A percentile compares a stretch with the other conserved stretches of the same genome.
Conservation (phyloP, 202 grass and related monocot genomes). For the Schoenoplectus tabernaemontani region DNA sequence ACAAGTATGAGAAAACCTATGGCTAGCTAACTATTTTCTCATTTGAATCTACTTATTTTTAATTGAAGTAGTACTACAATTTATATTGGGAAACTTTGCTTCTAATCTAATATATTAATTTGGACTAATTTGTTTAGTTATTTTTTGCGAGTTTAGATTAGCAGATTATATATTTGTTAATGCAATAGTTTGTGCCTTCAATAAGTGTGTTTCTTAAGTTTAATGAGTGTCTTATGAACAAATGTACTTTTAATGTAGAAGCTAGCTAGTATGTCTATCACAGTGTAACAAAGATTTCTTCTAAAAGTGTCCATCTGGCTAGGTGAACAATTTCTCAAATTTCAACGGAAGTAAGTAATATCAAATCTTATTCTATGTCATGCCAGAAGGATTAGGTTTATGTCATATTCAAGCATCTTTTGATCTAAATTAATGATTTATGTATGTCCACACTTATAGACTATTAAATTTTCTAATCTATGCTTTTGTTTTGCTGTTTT, state of each 20-base stretch:
- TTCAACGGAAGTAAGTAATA: not conserved
- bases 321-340: constrained; percentile 4
- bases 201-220: too few relatives aligned
- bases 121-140: not conserved
- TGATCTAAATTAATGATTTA: not conserved
- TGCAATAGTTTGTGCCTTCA: not conserved
- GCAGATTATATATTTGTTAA: not conserved
- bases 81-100: too few relatives aligned
- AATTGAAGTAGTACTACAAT: too few relatives aligned
- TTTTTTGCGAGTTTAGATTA: not conserved
- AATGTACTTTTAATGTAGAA: not conserved
- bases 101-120: too few relatives aligned
- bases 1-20: constrained; percentile 39
- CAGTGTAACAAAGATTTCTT: not conserved
- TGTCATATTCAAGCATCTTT: constrained; percentile 12
- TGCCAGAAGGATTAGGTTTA: constrained; percentile 8
- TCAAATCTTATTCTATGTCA: not conserved
- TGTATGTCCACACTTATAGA: not conserved
- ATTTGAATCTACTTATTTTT: too few relatives aligned
- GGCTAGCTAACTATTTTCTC: not conserved
- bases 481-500: not conserved
- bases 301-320: not conserved
- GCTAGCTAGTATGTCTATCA: too few relatives aligned
- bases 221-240: not conserved
- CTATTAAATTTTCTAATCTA: not conserved